Evolutionary conservation across 768 basidiomycete genomes (phyloP).

Genomic region (Agrocybe chaxingu): DNA sequence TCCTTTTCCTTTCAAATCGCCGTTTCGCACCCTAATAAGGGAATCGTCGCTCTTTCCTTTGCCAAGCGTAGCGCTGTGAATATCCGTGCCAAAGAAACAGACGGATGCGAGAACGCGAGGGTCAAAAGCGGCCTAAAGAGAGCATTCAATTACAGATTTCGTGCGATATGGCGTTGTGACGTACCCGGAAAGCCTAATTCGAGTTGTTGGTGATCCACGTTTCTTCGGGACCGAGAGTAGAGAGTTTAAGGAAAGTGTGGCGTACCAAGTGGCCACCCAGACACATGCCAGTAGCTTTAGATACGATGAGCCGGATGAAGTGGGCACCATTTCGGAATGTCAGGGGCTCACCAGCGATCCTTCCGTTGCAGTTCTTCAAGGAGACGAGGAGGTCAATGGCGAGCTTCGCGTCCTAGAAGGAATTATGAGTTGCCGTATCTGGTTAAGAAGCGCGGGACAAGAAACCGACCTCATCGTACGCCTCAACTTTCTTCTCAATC

Average conservation of each 20-base stretch:
- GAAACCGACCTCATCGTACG: slow-evolving; percentile 76
- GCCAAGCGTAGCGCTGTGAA: slow-evolving; percentile 85
- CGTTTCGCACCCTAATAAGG: slow-evolving; percentile 65
- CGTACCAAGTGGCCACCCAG: slow-evolving; percentile 81
- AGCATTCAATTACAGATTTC: background rate
- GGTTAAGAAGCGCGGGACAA: background rate
- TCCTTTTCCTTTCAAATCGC: slow-evolving; percentile 75
- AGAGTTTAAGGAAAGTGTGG: slow-evolving; percentile 7
- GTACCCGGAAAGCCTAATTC: slow-evolving; percentile 37
- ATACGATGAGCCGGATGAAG: slow-evolving; percentile 1
- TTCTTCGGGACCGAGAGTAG: slow-evolving; percentile 1
- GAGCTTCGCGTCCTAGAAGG: slow-evolving; percentile 68
- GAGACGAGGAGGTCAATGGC: slow-evolving; percentile 72
- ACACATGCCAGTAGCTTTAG: slow-evolving; percentile 83
- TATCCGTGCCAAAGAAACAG: slow-evolving; percentile 95
- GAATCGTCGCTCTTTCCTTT: slow-evolving; percentile 83
- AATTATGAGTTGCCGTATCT: background rate
- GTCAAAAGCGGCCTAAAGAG: slow-evolving; percentile 82
- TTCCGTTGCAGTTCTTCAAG: slow-evolving; percentile 83
- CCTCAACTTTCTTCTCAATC: slow-evolving; percentile 85
- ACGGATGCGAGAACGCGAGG: slow-evolving; percentile 77
- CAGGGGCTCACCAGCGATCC: slow-evolving; percentile 69
- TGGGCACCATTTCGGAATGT: slow-evolving; percentile 1
- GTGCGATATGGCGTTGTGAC: slow-evolving; percentile 6
- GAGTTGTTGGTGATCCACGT: background rate